A percentile compares a stretch with the other conserved stretches of the same genome.
Evolutionary conservation across 2,329 filamentous ascomycete species (phyloP).

Genomic region (Colletotrichum sublineola): DNA sequence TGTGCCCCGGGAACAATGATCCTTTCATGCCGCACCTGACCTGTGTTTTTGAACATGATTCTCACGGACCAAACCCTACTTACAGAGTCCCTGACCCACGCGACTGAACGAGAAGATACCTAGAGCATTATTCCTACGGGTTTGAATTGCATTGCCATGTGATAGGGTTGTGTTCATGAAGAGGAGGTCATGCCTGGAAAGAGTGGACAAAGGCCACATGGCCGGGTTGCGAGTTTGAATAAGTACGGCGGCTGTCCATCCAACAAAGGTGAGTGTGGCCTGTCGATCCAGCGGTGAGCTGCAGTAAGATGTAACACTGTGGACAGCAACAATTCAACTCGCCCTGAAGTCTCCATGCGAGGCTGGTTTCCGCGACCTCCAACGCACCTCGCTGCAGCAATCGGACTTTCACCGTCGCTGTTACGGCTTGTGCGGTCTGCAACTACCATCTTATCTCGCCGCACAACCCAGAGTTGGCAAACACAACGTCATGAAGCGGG

Average conservation of each 20-base stretch:
- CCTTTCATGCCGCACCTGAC: background rate
- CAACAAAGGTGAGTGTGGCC: background rate
- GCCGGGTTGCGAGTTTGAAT: background rate
- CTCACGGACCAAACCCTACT: background rate
- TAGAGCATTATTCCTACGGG: background rate
- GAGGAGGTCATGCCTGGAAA: background rate
- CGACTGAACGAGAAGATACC: background rate
- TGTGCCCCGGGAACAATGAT: constrained; percentile 4
- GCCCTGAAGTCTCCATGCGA: background rate
- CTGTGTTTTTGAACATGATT: background rate
- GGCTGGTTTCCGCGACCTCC: background rate
- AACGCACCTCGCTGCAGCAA: background rate
- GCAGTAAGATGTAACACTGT: constrained; percentile 6
- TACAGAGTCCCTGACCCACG: background rate
- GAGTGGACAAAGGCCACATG: background rate
- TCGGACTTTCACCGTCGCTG: background rate
- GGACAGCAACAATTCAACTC: background rate
- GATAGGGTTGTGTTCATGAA: background rate
- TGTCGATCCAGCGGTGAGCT: constrained; percentile 37
- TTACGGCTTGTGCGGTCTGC: background rate
- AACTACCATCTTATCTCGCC: background rate
- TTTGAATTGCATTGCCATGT: background rate
- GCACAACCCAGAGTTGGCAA: constrained; percentile 6
- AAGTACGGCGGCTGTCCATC: constrained; percentile 18
- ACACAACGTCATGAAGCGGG: constrained; percentile 20